Evolutionary conservation across 345 rosid genomes (phyloP).

Genomic region (Citrus hindsii): DNA sequence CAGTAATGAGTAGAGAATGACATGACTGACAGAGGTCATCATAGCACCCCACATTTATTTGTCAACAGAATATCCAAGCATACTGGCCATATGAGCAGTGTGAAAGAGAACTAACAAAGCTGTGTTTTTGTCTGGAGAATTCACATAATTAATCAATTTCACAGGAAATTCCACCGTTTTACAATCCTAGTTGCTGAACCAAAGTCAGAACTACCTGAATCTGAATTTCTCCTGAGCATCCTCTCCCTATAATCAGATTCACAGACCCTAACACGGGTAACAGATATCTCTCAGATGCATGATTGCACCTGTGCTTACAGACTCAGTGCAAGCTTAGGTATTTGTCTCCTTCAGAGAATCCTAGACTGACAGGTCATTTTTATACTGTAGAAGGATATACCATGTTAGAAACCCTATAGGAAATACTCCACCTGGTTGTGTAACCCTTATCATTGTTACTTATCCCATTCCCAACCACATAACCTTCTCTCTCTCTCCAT

Average conservation of each 20-base stretch:
- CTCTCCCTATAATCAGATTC: background rate
- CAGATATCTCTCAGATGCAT: background rate
- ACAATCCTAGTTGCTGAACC: background rate
- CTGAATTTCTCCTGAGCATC: background rate
- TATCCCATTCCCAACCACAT: background rate
- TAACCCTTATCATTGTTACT: background rate
- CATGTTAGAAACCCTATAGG: background rate
- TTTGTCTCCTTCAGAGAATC: background rate
- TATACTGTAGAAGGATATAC: background rate
- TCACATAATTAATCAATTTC: background rate
- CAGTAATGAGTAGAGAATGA: conserved; percentile 10
- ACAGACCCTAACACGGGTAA: background rate
- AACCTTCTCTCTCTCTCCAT: background rate
- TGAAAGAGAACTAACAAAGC: background rate
- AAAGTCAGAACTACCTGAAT: background rate
- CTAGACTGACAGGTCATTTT: background rate
- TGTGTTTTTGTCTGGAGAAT: background rate
- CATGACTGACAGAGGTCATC: background rate
- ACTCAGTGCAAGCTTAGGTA: background rate
- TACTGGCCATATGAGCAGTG: background rate
- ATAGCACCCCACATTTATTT: background rate
- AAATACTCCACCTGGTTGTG: background rate
- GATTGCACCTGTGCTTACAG: background rate
- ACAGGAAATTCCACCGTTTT: background rate
- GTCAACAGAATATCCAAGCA: background rate